Base-by-base conservation (phyloP, 352 stramenopile genomes). In the Globisporangium lucens region DNA sequence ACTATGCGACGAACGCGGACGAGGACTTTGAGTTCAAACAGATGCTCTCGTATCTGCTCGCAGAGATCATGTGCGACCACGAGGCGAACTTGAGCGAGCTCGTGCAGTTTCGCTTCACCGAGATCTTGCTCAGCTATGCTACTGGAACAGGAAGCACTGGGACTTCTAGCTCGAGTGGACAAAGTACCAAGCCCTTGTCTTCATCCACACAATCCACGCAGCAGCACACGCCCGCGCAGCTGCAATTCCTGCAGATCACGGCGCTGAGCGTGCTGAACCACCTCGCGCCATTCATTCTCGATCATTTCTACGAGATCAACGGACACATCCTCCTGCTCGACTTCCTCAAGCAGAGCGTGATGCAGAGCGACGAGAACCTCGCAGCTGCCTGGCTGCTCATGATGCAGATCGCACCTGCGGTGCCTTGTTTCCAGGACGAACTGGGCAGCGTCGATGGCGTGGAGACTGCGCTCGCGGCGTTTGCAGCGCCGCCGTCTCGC, bases 21-120 rank as follows among this genome's bases (percentile, higher is more conserved):
- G 83, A 89, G 55, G 84, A 94, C 66, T 83, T 94, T 41, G 86
- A 94, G 70, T 91, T 94, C 71, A 94, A 94, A 73, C 85, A 90
- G 65, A 76, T 84, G 67, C 61, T 93, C 12, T 94, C 84, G 86
- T 76, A 82, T 51, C 24, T 93, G 12, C 61, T 94, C 13, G 77
- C 83, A 1, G 75, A 83, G n/a, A 76, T 91, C 47, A 64, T 71
- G 24, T 73, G 56, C n/a, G 80, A 72, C 51, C 75, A 91, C 62
- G 70, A 74, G 57, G 76, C 77, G 46, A 91, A 89, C 59, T 61
- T 82, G 8, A 73, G 73, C 24, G 76, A 89, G 35, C 65, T 95
- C 13, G 70, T 83, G 33, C 79, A 91, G 65, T 93, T 90, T 47
- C 75, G 79, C n/a, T 91, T 93, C 30, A 4, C 89, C 3, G 82